Conservation (phyloP, 108 stramenopile species). For the Pseudonitzschia delicatissima region DNA sequence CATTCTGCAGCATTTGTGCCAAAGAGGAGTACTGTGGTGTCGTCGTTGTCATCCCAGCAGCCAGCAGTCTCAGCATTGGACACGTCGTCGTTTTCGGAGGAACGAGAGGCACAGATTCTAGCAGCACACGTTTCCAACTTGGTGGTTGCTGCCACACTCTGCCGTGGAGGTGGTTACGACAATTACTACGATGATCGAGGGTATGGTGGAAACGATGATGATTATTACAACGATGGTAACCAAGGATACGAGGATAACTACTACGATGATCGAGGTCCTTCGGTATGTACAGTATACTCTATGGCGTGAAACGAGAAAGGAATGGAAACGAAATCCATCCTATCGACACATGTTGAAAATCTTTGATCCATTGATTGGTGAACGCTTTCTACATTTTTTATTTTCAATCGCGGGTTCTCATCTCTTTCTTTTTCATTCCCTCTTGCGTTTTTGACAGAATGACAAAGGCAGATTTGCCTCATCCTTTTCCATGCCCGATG, state of each 20-base stretch:
- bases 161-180: slow-evolving; percentile 3
- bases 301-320: neutral
- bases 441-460: no score
- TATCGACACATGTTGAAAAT: neutral
- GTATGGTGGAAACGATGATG: neutral
- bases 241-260: slow-evolving; percentile 8
- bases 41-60: neutral
- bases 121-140: neutral
- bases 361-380: neutral
- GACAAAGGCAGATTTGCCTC: no score
- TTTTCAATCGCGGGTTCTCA: neutral
- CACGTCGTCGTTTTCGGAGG: neutral
- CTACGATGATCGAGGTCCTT: slow-evolving; percentile 13
- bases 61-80: neutral
- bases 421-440: no score
- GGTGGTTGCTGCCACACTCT: neutral
- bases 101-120: slow-evolving; percentile 5
- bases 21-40: neutral
- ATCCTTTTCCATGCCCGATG: slow-evolving; percentile 17
- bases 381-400: neutral
- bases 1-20: neutral
- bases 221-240: neutral
- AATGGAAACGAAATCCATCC: no score
- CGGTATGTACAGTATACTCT: neutral
- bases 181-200: slow-evolving; percentile 17